Percentiles rank a stretch among this genome's conserved stretches.
These are phyloP conservation scores for Colletotrichum sp. DNA, from an alignment of 2,329 filamentous ascomycete genomes.

Conservation along the genomic window DNA sequence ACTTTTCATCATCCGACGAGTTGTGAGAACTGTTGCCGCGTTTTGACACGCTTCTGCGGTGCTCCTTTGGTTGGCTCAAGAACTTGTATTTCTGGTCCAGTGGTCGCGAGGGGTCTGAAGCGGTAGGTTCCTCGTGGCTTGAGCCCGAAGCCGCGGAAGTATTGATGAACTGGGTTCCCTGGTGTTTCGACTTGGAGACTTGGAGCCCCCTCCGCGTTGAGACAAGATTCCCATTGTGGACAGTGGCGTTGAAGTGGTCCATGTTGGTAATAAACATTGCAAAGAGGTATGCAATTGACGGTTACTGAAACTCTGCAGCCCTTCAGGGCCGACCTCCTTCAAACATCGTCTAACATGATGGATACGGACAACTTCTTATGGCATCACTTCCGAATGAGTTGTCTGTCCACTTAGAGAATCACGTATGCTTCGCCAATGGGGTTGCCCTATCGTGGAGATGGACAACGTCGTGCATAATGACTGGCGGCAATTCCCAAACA, in stretches of 20 bases:
- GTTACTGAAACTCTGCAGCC: background rate
- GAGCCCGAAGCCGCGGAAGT: slow-evolving; percentile 23
- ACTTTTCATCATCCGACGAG: background rate
- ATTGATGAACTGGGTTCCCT: slow-evolving; percentile 44
- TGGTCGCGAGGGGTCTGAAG: slow-evolving; percentile 1
- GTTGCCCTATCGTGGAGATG: background rate
- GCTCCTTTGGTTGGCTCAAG: slow-evolving; percentile 24
- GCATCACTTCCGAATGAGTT: background rate
- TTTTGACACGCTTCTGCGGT: background rate
- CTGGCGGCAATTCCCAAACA: background rate
- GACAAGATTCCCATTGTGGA: slow-evolving; percentile 39
- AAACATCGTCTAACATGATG: background rate
- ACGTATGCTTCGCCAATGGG: background rate
- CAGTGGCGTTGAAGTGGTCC: slow-evolving; percentile 43
- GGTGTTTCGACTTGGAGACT: slow-evolving; percentile 43
- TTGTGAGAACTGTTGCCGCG: background rate
- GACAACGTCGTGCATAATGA: background rate
- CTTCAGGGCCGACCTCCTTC: background rate
- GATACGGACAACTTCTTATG: background rate
- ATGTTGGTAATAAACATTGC: slow-evolving; percentile 24
- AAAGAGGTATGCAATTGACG: background rate
- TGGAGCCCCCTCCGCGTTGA: slow-evolving; percentile 42
- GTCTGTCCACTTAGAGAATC: background rate
- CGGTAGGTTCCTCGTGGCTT: background rate
- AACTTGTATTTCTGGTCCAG: slow-evolving; percentile 30